These are phyloP conservation scores for Russula emetica DNA, from an alignment of 768 basidiomycete species.

Conservation along the genomic window DNA sequence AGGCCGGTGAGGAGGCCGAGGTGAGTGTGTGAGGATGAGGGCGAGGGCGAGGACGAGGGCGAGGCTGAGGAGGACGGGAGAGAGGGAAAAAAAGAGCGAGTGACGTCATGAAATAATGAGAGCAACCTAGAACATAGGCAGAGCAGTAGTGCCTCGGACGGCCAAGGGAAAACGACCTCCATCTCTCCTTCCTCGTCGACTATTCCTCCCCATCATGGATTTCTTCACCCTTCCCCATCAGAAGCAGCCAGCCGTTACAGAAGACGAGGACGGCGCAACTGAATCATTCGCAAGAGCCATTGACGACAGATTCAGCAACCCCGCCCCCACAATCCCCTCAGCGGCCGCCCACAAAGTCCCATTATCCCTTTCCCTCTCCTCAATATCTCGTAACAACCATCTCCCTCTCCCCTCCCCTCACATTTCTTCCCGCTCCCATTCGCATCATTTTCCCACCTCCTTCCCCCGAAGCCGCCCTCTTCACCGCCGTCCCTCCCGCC, in stretches of 20 bases:
- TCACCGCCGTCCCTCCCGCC: constrained; percentile 31
- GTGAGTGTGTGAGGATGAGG: neutral
- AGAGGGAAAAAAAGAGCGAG: constrained; percentile 1
- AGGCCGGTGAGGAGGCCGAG: neutral
- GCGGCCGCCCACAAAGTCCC: constrained; percentile 30
- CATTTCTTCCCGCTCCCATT: constrained; percentile 11
- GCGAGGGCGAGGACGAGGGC: neutral
- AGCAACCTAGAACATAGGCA: constrained; percentile 17
- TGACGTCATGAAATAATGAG: constrained; percentile 20
- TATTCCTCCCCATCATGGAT: constrained; percentile 24
- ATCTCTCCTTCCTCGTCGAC: neutral
- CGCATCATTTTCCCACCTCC: constrained; percentile 19
- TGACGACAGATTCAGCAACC: constrained; percentile 40
- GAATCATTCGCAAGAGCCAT: constrained; percentile 55
- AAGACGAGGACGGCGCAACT: constrained; percentile 32
- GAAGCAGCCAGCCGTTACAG: constrained; percentile 12
- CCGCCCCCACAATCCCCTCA: constrained; percentile 29
- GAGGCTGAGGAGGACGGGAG: neutral
- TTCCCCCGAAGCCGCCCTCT: constrained; percentile 21
- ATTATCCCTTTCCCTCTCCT: constrained; percentile 31
- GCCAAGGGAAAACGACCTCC: constrained; percentile 8
- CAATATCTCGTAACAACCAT: constrained; percentile 19
- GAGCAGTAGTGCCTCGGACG: neutral
- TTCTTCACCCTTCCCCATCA: constrained; percentile 28
- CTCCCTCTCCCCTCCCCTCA: constrained; percentile 25